A percentile compares a stretch with the other conserved stretches of the same genome.
Conservation (phyloP, 352 stramenopile species). For the Globisporangium nodosum region DNA sequence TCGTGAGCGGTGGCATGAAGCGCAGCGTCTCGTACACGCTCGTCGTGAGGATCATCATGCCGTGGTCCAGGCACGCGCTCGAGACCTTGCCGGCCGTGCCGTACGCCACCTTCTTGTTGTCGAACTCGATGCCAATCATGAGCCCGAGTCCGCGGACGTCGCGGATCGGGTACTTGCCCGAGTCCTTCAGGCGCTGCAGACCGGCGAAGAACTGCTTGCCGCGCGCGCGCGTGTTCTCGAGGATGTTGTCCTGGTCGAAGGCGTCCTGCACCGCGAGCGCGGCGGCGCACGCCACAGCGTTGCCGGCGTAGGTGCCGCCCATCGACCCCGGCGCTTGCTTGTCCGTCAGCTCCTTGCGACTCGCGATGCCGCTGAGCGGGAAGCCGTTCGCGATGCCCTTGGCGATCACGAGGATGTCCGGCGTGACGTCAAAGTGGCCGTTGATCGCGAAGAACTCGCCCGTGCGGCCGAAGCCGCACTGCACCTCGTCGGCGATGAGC, state of each 20-base stretch:
- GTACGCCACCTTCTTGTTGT: constrained; percentile 35
- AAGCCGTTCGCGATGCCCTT: constrained; percentile 96
- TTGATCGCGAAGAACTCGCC: constrained; percentile 83
- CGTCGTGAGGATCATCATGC: constrained; percentile 90
- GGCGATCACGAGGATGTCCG: constrained; percentile 96
- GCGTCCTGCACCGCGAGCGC: constrained; percentile 82
- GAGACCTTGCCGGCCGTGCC: constrained; percentile 74
- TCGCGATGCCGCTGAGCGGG: constrained; percentile 93
- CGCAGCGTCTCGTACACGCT: constrained; percentile 90
- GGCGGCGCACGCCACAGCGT: constrained; percentile 88
- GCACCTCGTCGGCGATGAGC: constrained; percentile 98
- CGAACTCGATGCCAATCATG: constrained; percentile 93
- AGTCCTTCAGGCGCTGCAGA: constrained; percentile 71
- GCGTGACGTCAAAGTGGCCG: constrained; percentile 90
- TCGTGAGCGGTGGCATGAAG: constrained; percentile 90
- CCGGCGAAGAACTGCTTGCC: constrained; percentile 71
- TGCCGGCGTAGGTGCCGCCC: constrained; percentile 92
- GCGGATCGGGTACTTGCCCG: constrained; percentile 65
- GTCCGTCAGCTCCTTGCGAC: constrained; percentile 84
- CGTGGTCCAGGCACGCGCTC: constrained; percentile 76
- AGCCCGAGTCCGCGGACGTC: constrained; percentile 90
- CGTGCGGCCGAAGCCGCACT: constrained; percentile 95
- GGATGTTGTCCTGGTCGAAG: constrained; percentile 86
- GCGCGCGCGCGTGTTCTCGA: constrained; percentile 77
- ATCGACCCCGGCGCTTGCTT: constrained; percentile 83